phyloP scores from a whole-genome alignment of 2,329 filamentous ascomycete genomes.

The Pyrenochaeta sp. region DNA sequence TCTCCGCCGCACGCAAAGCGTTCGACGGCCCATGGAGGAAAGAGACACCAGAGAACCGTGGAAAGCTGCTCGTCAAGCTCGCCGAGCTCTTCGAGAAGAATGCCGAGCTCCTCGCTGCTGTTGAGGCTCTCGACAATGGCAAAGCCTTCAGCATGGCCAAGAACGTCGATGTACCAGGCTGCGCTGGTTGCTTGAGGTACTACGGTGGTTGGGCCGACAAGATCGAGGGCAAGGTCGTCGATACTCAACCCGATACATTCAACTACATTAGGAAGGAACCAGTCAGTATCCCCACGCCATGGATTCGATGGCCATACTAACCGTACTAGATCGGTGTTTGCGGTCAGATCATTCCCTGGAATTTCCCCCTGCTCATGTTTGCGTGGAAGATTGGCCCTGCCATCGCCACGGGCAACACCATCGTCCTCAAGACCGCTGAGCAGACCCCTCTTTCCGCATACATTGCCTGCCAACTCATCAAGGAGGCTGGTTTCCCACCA shows the following conservation, averaged over 20 bases:
- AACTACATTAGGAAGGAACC: constrained; percentile 85
- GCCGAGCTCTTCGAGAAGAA: constrained; percentile 84
- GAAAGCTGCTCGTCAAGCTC: constrained; percentile 75
- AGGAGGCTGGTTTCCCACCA: constrained; percentile 80
- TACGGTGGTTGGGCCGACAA: constrained; percentile 94
- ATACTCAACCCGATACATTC: constrained; percentile 79
- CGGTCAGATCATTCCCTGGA: constrained; percentile 90
- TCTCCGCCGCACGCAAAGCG: constrained; percentile 83
- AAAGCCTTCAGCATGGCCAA: constrained; percentile 81
- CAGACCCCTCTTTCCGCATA: constrained; percentile 77
- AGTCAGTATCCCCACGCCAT: constrained; percentile 47
- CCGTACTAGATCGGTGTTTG: constrained; percentile 72
- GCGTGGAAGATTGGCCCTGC: constrained; percentile 83
- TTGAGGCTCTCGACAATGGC: constrained; percentile 89
- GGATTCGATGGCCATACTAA: constrained; percentile 22
- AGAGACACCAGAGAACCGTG: constrained; percentile 74
- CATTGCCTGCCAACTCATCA: constrained; percentile 69
- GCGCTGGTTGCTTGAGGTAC: constrained; percentile 78
- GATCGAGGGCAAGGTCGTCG: constrained; percentile 86
- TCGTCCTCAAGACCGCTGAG: constrained; percentile 79
- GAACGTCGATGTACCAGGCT: constrained; percentile 72
- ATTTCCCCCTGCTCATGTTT: constrained; percentile 84
- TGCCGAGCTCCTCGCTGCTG: constrained; percentile 75
- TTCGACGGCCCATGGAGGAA: constrained; percentile 78
- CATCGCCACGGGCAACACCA: constrained; percentile 74